These are phyloP conservation scores for Cyclostephanos tholiformis DNA, from an alignment of 108 stramenopile species.

Conservation along the genomic window DNA sequence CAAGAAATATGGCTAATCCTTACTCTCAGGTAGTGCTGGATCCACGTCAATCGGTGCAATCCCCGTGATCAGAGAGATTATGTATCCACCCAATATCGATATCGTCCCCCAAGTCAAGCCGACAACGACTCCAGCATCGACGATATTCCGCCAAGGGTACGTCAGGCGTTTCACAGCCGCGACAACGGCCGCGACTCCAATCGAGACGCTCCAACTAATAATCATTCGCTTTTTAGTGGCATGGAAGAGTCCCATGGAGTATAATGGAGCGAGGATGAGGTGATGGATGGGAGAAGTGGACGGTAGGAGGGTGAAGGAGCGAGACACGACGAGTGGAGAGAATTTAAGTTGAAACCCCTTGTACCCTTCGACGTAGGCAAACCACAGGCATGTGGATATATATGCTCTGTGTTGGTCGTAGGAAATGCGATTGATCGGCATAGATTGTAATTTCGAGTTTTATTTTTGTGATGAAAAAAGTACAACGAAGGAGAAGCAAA, in stretches of 20 bases:
- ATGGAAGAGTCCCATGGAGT: constrained; percentile 93
- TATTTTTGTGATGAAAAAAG: not conserved
- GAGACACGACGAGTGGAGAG: constrained; percentile 91
- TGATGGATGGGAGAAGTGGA: constrained; percentile 51
- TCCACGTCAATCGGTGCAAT: constrained; percentile 61
- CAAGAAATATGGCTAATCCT: not conserved
- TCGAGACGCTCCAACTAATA: constrained; percentile 83
- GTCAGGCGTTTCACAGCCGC: constrained; percentile 88
- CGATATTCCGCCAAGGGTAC: constrained; percentile 90
- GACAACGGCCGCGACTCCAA: constrained; percentile 89
- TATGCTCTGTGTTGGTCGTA: constrained; percentile 52
- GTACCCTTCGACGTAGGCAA: constrained; percentile 96
- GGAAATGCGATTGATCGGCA: not conserved
- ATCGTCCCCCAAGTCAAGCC: constrained; percentile 88
- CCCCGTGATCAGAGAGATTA: constrained; percentile 68
- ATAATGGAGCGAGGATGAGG: constrained; percentile 85
- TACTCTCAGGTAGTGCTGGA: constrained; percentile 56
- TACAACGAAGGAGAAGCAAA: not conserved
- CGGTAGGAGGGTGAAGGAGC: constrained; percentile 80
- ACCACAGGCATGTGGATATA: constrained; percentile 66
- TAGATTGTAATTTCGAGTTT: not conserved
- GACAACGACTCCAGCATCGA: constrained; percentile 95
- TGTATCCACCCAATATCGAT: constrained; percentile 72
- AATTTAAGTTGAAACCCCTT: constrained; percentile 97
- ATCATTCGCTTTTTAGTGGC: constrained; percentile 89